phyloP scores from a whole-genome alignment of 805 yeast genomes.

The Suhomyces sp. region DNA sequence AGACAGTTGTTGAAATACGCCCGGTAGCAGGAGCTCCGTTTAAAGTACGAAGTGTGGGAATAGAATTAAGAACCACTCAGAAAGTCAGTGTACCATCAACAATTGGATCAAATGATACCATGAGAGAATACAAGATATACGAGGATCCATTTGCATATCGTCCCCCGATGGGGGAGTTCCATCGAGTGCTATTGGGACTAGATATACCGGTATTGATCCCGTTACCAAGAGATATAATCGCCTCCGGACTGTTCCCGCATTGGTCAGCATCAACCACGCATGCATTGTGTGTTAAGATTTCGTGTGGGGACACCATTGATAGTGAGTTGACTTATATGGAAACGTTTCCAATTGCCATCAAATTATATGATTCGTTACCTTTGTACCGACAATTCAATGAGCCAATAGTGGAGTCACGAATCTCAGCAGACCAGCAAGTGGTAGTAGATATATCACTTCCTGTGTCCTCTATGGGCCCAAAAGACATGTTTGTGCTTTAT shows the following conservation, averaged over 20 bases:
- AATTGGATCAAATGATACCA: conserved; percentile 29
- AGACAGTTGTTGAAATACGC: conserved; percentile 55
- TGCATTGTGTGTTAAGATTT: conserved; percentile 39
- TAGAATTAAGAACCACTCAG: conserved; percentile 52
- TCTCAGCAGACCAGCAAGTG: conserved; percentile 50
- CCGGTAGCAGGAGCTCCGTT: conserved; percentile 50
- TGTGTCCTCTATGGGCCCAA: conserved; percentile 57
- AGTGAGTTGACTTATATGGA: conserved; percentile 31
- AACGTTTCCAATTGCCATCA: conserved; percentile 52
- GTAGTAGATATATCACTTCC: conserved; percentile 48
- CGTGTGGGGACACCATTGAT: conserved; percentile 30
- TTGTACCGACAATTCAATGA: conserved; percentile 55
- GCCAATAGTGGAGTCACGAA: conserved; percentile 43
- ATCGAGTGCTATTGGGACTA: conserved; percentile 47
- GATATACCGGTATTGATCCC: conserved; percentile 62
- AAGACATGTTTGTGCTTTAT: conserved; percentile 44
- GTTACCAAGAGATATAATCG: conserved; percentile 50
- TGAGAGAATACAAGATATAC: conserved; percentile 34
- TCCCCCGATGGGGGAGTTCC: conserved; percentile 40
- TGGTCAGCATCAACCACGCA: conserved; percentile 53
- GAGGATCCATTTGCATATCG: conserved; percentile 36
- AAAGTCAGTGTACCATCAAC: conserved; percentile 42
- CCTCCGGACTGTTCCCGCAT: conserved; percentile 49
- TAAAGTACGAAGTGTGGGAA: conserved; percentile 46
- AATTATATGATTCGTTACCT: conserved; percentile 57